phyloP scores from a whole-genome alignment of 139 green algal genomes.

The Nannochloris sp. region DNA sequence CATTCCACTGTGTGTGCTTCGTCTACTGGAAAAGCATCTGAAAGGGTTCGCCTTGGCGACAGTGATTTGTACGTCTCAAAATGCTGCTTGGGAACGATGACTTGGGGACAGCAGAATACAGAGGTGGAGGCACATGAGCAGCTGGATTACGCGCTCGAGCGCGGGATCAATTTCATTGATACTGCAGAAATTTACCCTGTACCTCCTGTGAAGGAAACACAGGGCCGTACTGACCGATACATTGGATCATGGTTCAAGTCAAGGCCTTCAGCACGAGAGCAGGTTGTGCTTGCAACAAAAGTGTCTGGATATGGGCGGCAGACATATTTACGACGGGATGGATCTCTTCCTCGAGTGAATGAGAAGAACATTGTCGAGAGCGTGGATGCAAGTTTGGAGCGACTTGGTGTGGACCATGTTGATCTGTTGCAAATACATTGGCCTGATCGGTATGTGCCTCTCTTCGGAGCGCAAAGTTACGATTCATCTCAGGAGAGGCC shows the following conservation, averaged over 20 bases:
- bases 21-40: constrained; percentile 2
- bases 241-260: constrained; percentile 75
- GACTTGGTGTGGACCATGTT: constrained; percentile 72
- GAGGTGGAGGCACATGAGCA: constrained; percentile 50
- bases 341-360: constrained; percentile 36
- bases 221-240: constrained; percentile 72
- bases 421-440: constrained; percentile 82
- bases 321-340: constrained; percentile 44
- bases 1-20: neutral
- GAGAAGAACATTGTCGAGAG: constrained; percentile 55
- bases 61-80: constrained; percentile 20
- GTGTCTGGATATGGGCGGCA: constrained; percentile 58
- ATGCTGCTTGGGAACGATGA: constrained; percentile 69
- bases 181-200: constrained; percentile 81
- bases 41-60: constrained; percentile 13
- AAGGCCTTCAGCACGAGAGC: constrained; percentile 35
- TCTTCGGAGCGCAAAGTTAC: constrained; percentile 73
- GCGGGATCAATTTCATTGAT: constrained; percentile 85
- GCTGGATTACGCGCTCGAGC: constrained; percentile 43
- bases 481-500: constrained; percentile 48
- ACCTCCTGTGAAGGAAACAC: constrained; percentile 41
- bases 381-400: constrained; percentile 54
- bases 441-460: constrained; percentile 66
- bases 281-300: constrained; percentile 80
- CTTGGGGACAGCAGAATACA: constrained; percentile 70